phyloP scores from a whole-genome alignment of 495 filamentous ascomycete species.

The Penicillium verhagenii region DNA sequence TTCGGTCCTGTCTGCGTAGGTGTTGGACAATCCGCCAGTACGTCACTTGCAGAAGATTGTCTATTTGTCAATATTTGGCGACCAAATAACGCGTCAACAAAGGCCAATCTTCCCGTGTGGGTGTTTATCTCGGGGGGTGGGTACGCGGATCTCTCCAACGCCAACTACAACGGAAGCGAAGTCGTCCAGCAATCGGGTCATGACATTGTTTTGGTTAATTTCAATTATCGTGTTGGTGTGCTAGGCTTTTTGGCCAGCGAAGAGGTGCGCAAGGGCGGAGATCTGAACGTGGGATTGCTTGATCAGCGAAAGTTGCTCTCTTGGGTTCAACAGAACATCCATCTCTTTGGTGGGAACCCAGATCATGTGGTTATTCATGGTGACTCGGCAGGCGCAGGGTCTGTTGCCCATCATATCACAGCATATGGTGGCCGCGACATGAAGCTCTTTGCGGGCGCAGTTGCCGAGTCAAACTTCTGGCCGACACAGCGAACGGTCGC shows the following conservation, averaged over 20 bases:
- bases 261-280: conserved; percentile 49
- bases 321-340: conserved; percentile 64
- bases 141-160: conserved; percentile 59
- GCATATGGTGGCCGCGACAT: conserved; percentile 55
- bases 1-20: conserved; percentile 42
- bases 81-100: conserved; percentile 51
- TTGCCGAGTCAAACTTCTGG: conserved; percentile 62
- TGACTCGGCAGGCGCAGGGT: conserved; percentile 64
- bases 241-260: conserved; percentile 68
- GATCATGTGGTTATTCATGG: conserved; percentile 67
- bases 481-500: conserved; percentile 55
- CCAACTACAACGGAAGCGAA: conserved; percentile 61
- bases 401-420: conserved; percentile 61
- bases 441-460: conserved; percentile 57
- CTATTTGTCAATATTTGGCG: conserved; percentile 68
- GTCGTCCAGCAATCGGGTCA: conserved; percentile 54
- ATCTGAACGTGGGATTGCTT: conserved; percentile 58
- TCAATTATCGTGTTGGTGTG: conserved; percentile 75
- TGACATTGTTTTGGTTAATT: conserved; percentile 62
- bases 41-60: conserved; percentile 61
- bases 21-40: conserved; percentile 23
- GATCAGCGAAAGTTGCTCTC: conserved; percentile 63
- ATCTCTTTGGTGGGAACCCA: conserved; percentile 65
- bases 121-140: conserved; percentile 73
- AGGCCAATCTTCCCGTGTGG: conserved; percentile 62